These are phyloP conservation scores for Phytophthora sp. DNA, from an alignment of 352 stramenopile genomes.

Conservation along the genomic window DNA sequence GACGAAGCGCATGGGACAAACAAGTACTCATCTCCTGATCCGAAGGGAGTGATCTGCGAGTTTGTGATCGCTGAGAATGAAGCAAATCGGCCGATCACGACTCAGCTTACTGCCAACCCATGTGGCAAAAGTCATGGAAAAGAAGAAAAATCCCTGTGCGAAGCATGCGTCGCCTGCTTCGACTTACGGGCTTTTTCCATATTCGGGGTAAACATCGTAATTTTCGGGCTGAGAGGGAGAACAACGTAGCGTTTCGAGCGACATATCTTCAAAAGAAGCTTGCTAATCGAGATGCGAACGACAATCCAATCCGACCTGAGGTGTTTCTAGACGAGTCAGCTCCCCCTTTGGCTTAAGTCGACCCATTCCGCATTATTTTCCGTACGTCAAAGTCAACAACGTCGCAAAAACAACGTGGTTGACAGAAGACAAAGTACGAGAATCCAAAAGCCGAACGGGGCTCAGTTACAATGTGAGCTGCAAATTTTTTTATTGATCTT, in stretches of 20 bases:
- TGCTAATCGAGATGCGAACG: background rate
- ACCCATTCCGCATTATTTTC: too few relatives aligned
- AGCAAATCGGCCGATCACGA: slow-evolving; percentile 9
- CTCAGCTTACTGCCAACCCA: slow-evolving; percentile 11
- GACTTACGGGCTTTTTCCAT: background rate
- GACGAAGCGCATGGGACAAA: background rate
- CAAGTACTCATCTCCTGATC: slow-evolving; percentile 8
- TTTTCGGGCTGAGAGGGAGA: background rate
- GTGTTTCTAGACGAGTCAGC: background rate
- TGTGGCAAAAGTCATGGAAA: slow-evolving; percentile 7
- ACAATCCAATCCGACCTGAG: background rate
- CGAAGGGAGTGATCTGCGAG: slow-evolving; percentile 2
- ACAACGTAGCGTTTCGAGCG: background rate
- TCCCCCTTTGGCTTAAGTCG: too few relatives aligned
- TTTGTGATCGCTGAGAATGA: slow-evolving; percentile 17
- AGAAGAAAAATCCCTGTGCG: background rate
- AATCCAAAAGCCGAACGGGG: background rate
- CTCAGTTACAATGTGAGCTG: background rate
- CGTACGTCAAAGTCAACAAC: background rate
- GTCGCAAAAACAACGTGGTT: background rate
- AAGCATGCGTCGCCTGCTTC: background rate
- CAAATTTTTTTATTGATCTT: too few relatives aligned
- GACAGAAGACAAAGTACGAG: background rate
- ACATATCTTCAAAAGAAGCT: slow-evolving; percentile 3
- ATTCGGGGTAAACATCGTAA: background rate